phyloP scores from a whole-genome alignment of 2,329 filamentous ascomycete genomes.

The Aphanocladium album region DNA sequence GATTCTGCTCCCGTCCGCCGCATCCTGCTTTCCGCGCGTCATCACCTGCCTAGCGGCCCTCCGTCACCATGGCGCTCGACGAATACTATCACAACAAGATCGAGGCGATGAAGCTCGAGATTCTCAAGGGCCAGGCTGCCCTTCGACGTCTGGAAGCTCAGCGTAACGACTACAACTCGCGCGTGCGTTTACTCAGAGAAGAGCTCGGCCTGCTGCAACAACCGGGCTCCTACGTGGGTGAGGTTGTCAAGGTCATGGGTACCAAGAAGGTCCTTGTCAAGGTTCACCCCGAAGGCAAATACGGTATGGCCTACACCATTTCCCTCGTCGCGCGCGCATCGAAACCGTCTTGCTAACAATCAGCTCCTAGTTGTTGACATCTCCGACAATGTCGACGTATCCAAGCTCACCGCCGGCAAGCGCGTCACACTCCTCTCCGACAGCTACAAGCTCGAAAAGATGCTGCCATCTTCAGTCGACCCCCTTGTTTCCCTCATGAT shows the following conservation, averaged over 20 bases:
- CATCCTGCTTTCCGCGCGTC: not conserved
- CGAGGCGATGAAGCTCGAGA: conserved; percentile 99
- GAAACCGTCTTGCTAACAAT: conserved; percentile 8
- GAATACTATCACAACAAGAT: conserved; percentile 99
- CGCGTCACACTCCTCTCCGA: conserved; percentile 94
- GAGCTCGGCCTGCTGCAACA: conserved; percentile 95
- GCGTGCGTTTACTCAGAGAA: conserved; percentile 88
- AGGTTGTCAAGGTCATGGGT: conserved; percentile 99
- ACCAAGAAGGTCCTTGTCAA: conserved; percentile 99
- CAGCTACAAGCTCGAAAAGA: conserved; percentile 98
- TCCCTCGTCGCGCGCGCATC: not conserved
- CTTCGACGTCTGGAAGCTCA: conserved; percentile 93
- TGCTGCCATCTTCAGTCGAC: conserved; percentile 95
- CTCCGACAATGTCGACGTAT: conserved; percentile 86
- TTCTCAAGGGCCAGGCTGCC: conserved; percentile 96
- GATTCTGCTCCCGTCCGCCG: not conserved
- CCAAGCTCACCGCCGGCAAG: conserved; percentile 95
- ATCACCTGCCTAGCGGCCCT: conserved; percentile 9
- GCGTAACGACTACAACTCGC: conserved; percentile 98
- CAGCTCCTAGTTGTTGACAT: conserved; percentile 77
- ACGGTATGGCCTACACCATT: conserved; percentile 57
- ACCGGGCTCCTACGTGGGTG: conserved; percentile 94
- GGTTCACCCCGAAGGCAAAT: conserved; percentile 99
- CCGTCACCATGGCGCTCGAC: conserved; percentile 86
- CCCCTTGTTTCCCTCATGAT: conserved; percentile 99